phyloP scores from a whole-genome alignment of 2,329 filamentous ascomycete genomes.

The Lojkania enalia region DNA sequence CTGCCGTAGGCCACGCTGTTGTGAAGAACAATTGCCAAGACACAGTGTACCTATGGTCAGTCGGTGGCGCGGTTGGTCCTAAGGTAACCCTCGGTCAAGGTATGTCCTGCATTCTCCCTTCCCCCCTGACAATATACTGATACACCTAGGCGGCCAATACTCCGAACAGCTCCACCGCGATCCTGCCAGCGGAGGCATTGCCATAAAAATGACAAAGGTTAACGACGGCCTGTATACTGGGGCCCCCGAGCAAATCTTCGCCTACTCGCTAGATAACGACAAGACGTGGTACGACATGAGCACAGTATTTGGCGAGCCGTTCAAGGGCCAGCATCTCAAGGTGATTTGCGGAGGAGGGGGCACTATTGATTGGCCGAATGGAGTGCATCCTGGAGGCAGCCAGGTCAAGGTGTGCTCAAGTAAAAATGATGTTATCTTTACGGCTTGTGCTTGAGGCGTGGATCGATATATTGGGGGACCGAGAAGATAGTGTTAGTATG shows the following conservation, averaged over 20 bases:
- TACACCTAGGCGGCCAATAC: slow-evolving; percentile 18
- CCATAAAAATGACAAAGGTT: slow-evolving; percentile 31
- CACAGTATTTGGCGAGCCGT: slow-evolving; percentile 32
- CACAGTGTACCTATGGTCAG: slow-evolving; percentile 30
- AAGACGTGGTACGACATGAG: slow-evolving; percentile 33
- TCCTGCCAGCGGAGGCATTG: slow-evolving; percentile 25
- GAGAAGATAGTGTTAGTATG: too few species aligned
- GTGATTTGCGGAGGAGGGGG: slow-evolving; percentile 23
- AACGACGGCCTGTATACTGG: slow-evolving; percentile 24
- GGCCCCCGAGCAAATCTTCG: slow-evolving; percentile 27
- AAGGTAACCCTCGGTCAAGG: slow-evolving; percentile 20
- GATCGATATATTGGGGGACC: too few species aligned
- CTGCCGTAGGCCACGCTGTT: slow-evolving; percentile 29
- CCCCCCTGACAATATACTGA: slow-evolving; percentile 2
- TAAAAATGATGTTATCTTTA: slow-evolving; percentile 29
- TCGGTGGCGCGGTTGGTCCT: slow-evolving; percentile 21
- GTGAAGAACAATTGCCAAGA: slow-evolving; percentile 27
- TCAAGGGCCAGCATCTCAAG: slow-evolving; percentile 25
- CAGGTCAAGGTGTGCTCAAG: slow-evolving; percentile 23
- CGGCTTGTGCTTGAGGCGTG: slow-evolving; percentile 20
- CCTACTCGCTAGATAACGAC: slow-evolving; percentile 27
- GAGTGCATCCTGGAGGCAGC: slow-evolving; percentile 26
- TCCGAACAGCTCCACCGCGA: slow-evolving; percentile 25
- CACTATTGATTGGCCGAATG: slow-evolving; percentile 28
- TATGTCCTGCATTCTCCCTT: slow-evolving; percentile 17